Base-by-base conservation (phyloP, 306 rosid genomes). In the Nissolia schottii region DNA sequence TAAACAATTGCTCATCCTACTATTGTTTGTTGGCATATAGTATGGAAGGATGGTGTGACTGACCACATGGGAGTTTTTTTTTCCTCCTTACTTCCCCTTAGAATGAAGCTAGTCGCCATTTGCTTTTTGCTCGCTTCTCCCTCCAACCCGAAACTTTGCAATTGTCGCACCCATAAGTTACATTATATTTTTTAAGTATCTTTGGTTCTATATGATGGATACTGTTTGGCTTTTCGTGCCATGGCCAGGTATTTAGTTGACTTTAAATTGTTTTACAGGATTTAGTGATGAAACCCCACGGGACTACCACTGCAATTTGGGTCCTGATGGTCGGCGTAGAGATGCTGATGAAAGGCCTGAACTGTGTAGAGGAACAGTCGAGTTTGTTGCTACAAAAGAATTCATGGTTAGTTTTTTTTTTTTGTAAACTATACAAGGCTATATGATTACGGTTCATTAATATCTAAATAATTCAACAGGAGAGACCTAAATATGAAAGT, bases 301-400 rank as follows among this genome's bases (percentile, higher is more conserved):
- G 78, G 97, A 94, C 79, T 94, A 94, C 88, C 97, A 87, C 83
- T 94, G 99, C 86, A 94, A 94, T 77, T 86, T 94, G 31, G 99
- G 99, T 65, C 99, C 99, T 64, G 99, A 94, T 81, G 97, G 99
- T 77, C 86, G 96, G 58, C 94, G 97, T 31, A 85, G 99, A 75
- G 99, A 94, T 86, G 97, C 91, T 53, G 97, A 94, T 85, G 99
- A 91, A 80, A 85, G 97, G 81, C 93, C 96, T 34, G 99, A 94
- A 79, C 79, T 94, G 54, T 94, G 96, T 77, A 87, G 93, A 85
- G 99, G 99, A 86, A 85, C 99, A 29, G 99, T 94, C 75, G 99
- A 94, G 81, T 94, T 94, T 71, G 92, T 88, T 75, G 99, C 99
- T 29, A 86, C 99, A 24, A 91, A 88, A 80, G 99, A 94, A 66